Evolutionary conservation across 345 rosid genomes (phyloP).

Genomic region (Clarkia xantiana): DNA sequence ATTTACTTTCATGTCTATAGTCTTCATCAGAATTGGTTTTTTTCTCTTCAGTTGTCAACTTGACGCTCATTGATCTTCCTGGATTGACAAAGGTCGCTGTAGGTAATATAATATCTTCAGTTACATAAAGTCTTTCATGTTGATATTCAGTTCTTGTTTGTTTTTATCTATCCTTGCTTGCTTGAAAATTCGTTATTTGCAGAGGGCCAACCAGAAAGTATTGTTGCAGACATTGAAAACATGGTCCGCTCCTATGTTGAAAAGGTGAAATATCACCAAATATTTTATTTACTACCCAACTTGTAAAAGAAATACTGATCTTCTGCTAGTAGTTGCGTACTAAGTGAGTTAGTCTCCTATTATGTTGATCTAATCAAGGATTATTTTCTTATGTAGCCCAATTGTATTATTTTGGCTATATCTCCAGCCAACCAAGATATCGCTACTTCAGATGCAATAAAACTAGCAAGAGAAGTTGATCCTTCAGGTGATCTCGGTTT

Average conservation of each 20-base stretch:
- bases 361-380: conserved; percentile 4
- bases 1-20: conserved; percentile 4
- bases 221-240: conserved; percentile 87
- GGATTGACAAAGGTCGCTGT: conserved; percentile 99
- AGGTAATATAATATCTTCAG: conserved; percentile 52
- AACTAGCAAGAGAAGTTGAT: conserved; percentile 99
- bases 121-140: background rate
- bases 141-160: background rate
- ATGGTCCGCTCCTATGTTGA: conserved; percentile 99
- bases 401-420: conserved; percentile 91
- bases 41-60: conserved; percentile 56
- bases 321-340: too few relatives aligned
- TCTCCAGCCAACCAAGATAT: conserved; percentile 99
- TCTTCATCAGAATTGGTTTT: background rate
- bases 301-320: background rate
- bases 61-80: conserved; percentile 97
- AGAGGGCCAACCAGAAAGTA: conserved; percentile 88
- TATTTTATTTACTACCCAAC: background rate
- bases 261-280: conserved; percentile 41
- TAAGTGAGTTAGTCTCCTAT: too few relatives aligned
- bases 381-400: conserved; percentile 50
- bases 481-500: conserved; percentile 51
- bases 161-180: background rate
- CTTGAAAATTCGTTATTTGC: conserved; percentile 12
- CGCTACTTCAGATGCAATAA: conserved; percentile 98